A percentile compares a stretch with the other conserved stretches of the same genome.
Evolutionary conservation across 805 yeast genomes (phyloP).

Genomic region (Wickerhamiella parazyma): DNA sequence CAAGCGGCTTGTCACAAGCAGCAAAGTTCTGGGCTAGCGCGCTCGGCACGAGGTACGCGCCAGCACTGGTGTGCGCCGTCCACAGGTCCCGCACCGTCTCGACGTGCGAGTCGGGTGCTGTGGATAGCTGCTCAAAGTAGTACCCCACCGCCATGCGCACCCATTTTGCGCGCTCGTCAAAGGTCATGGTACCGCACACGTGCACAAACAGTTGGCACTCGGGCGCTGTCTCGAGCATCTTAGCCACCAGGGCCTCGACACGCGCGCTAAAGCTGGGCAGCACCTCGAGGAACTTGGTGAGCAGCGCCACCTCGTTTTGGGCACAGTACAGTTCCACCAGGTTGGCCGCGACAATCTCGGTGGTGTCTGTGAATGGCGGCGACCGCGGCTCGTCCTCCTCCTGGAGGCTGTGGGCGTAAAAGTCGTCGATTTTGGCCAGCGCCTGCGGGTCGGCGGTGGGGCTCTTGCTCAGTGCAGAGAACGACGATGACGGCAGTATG

Average conservation of each 20-base stretch:
- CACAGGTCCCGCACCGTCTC: slow-evolving; percentile 58
- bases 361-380: slow-evolving; percentile 17
- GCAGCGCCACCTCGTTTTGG: not conserved
- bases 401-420: not conserved
- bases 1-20: slow-evolving; percentile 20
- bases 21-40: slow-evolving; percentile 47
- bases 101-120: slow-evolving; percentile 46
- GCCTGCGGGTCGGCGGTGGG: slow-evolving; percentile 7
- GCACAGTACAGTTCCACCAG: not conserved
- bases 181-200: slow-evolving; percentile 6
- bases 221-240: slow-evolving; percentile 1
- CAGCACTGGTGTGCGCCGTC: slow-evolving; percentile 39
- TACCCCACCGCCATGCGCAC: slow-evolving; percentile 16
- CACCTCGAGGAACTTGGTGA: not conserved
- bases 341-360: slow-evolving; percentile 19
- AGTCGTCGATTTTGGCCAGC: not conserved
- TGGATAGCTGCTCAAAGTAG: slow-evolving; percentile 19
- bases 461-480: slow-evolving; percentile 13
- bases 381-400: slow-evolving; percentile 1
- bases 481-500: slow-evolving; percentile 42
- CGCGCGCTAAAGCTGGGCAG: slow-evolving; percentile 3
- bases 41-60: slow-evolving; percentile 53
- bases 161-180: slow-evolving; percentile 6
- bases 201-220: slow-evolving; percentile 6
- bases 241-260: not conserved